Evolutionary conservation across 495 filamentous ascomycete genomes (phyloP).

Genomic region (Penicillium nucicola): DNA sequence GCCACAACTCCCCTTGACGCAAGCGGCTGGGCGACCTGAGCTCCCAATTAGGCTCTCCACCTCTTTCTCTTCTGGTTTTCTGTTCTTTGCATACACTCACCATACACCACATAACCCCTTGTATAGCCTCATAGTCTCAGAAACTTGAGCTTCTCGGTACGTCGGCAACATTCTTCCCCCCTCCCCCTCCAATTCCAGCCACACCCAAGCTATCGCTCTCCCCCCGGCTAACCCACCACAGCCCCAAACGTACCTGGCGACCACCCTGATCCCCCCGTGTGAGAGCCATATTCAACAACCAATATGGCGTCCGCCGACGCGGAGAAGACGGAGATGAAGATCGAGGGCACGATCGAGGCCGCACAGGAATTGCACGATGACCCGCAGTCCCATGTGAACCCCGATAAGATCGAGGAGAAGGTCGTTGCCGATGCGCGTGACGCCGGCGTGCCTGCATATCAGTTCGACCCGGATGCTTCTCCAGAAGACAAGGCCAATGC

Average conservation of each 20-base stretch:
- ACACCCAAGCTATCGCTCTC: background rate
- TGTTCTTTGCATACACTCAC: background rate
- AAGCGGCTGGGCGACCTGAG: constrained; percentile 23
- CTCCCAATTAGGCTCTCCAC: constrained; percentile 10
- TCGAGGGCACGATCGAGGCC: constrained; percentile 69
- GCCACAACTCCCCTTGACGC: constrained; percentile 28
- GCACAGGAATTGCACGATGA: constrained; percentile 56
- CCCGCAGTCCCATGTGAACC: constrained; percentile 62
- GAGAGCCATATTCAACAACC: constrained; percentile 9
- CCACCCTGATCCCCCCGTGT: constrained; percentile 11
- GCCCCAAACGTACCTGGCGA: constrained; percentile 1
- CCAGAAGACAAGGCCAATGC: constrained; percentile 81
- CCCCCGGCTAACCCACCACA: background rate
- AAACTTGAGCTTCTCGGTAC: too few species aligned
- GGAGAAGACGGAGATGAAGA: constrained; percentile 63
- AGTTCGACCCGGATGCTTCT: constrained; percentile 83
- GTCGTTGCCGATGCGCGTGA: constrained; percentile 72
- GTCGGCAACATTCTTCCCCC: background rate
- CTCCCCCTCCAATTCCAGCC: background rate
- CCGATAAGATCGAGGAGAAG: constrained; percentile 65
- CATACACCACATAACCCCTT: too few species aligned
- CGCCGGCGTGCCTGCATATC: constrained; percentile 72
- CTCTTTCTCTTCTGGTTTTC: background rate
- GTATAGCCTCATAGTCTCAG: too few species aligned
- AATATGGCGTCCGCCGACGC: constrained; percentile 38